Evolutionary conservation across 208 protist genomes (phyloP), one percentile per base, ranked within the genome.

Genomic region (Crithidia bombi): DNA sequence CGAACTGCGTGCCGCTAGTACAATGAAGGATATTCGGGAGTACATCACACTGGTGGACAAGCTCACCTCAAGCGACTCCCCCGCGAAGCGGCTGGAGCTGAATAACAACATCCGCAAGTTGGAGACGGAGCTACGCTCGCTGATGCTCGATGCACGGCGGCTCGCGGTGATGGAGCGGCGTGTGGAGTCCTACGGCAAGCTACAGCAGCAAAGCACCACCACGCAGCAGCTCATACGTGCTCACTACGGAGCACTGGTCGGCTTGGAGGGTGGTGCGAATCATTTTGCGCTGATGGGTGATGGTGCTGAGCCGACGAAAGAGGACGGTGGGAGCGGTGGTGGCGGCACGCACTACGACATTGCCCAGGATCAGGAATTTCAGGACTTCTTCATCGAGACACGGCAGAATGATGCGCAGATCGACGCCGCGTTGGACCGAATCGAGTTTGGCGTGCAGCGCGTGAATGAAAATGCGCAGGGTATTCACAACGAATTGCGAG

Each of bases 401-500:
- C 69, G 78, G 47, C 70, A 80, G 32, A 82, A 74, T 58, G 75
- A 91, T 61, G 56, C 65, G 21, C 55, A 58, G 32, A 86, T 90
- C 41, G 84, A 89, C 63, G 72, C 74, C 19, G 70, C 80, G 11
- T 75, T 91, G 10, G 85, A 88, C 57, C 73, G 83, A 19, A 91
- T 91, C 35, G 69, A 83, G 50, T 67, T 72, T 21, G 80, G 83
- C 26, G 80, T 89, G 35, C 62, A 73, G 52, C 67, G 78, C 17
- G 59, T 91, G 5, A 73, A 79, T 51, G 72, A 87, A 28, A 87
- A 87, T 50, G 85, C 83, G 44, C 75, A 77, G 46, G 54, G 72
- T 23, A 89, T 93, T 30, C 61, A 79, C 4, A 59, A 79, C 46
- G 76, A 91, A 64, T 69, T 93, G 5, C 17, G 77, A 21, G 54